Percentiles rank a stretch among this genome's conserved stretches.
phyloP scores from a whole-genome alignment of 768 basidiomycete species.

The Naganishia randhawae region DNA sequence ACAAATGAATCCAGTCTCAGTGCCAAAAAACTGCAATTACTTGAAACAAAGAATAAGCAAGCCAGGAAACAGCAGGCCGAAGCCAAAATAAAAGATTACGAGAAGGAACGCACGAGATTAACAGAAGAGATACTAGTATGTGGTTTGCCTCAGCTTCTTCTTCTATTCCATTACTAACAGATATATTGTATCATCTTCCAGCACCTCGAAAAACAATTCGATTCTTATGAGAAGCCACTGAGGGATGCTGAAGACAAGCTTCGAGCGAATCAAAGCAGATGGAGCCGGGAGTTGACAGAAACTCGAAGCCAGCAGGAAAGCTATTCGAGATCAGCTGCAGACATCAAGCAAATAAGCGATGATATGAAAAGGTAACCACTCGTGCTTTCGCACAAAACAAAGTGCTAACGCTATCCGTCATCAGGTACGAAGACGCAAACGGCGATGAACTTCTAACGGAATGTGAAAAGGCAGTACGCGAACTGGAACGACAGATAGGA shows the following conservation, averaged over 20 bases:
- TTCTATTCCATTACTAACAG: not conserved
- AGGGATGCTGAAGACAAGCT: not conserved
- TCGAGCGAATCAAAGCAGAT: not conserved
- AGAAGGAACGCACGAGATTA: not conserved
- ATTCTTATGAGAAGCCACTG: slow-evolving; percentile 2
- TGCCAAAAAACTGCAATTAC: not conserved
- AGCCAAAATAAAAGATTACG: slow-evolving; percentile 18
- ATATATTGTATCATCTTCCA: not conserved
- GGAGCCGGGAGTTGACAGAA: not conserved
- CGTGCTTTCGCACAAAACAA: not conserved
- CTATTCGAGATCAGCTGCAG: not conserved
- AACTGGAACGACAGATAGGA: slow-evolving; percentile 19
- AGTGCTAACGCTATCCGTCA: not conserved
- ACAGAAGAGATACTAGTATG: slow-evolving; percentile 15
- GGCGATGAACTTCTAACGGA: slow-evolving; percentile 62
- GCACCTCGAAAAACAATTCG: not conserved
- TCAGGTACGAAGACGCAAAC: slow-evolving; percentile 71
- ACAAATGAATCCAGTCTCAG: not conserved
- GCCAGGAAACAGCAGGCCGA: slow-evolving; percentile 1
- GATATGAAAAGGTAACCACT: slow-evolving; percentile 60
- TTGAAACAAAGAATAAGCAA: slow-evolving; percentile 9
- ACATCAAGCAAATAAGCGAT: slow-evolving; percentile 59
- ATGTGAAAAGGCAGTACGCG: slow-evolving; percentile 50
- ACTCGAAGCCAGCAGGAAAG: not conserved
- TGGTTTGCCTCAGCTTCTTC: not conserved